Percentiles rank a stretch among this genome's conserved stretches.
Conservation (phyloP, 257 asterid genomes). For the Solanum sitiens region DNA sequence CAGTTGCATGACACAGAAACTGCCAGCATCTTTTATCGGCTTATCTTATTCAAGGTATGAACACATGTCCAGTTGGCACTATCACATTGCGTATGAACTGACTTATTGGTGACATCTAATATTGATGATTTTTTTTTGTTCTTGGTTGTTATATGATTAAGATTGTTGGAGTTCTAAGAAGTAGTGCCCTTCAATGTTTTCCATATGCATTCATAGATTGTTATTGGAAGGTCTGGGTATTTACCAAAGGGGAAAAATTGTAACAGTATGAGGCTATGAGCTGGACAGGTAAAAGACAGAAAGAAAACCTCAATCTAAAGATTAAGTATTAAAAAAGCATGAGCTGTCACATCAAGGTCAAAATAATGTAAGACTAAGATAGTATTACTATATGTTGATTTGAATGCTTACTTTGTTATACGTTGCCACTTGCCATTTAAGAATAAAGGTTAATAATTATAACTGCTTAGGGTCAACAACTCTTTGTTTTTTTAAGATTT, state of each 20-base stretch:
- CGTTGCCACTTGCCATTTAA: background rate
- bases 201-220: background rate
- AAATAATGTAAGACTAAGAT: background rate
- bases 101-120: background rate
- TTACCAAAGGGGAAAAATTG: background rate
- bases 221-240: background rate
- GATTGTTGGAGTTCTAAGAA: background rate
- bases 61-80: conserved; percentile 1
- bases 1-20: conserved; percentile 72
- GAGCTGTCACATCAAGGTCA: background rate
- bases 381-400: background rate
- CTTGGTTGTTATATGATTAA: background rate
- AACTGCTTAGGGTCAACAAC: background rate
- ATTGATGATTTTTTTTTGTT: background rate
- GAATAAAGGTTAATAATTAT: background rate
- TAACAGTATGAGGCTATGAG: background rate
- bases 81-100: background rate
- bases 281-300: background rate
- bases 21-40: conserved; percentile 73
- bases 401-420: background rate
- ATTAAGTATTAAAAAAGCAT: background rate
- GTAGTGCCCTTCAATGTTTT: background rate
- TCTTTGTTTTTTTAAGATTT: background rate
- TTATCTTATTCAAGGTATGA: conserved; percentile 74
- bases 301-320: background rate